Evolutionary conservation across 1,284 basidiomycete species (phyloP), one percentile per base, ranked within the genome.

Genomic region (Cystobasidiaceae sp.): DNA sequence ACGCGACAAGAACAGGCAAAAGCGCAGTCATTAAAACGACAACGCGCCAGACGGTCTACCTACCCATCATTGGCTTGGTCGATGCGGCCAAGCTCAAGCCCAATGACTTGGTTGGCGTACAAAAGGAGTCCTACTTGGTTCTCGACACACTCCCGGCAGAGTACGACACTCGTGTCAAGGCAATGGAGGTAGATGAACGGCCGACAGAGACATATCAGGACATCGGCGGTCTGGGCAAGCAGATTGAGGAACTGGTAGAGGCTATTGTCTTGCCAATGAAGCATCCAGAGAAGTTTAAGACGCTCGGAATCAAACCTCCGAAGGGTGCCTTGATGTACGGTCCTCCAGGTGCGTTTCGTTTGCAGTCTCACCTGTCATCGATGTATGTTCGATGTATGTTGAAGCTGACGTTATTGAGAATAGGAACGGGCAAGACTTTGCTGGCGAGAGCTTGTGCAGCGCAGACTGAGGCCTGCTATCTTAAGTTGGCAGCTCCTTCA

Each of bases 11-110:
- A 70, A 93, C 92, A 79, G 90, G 93, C 46, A 97, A 97, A 81
- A 97, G 92, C 74, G 96, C 94, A 5, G 94, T 97, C 57, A 93
- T 98, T 81, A 99, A 97, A 81, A 98, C 94, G 1, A 93, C 91
- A 0, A 98, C 94, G 4, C 86, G 96, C 67, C 76, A 84, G 81
- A 98, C 96, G 43, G 93, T 99, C 58, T 99, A 98, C 81, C 84
- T 99, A 23, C 94, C 96, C 7, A 85, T 99, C 74, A 94, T 98
- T 71, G 96, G 94, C 68, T 87, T 99, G 66, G 94, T 98, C 30
- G 89, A 93, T 19, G 83, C 93, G 33, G 88, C 94, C 64, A 81
- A 90, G 73, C 85, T 99, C 65, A 85, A 83, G 73, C 94, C 94
- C 2, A 84, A 89, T 45, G 96, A 97, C 79, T 83, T 99, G 63